Conservation (phyloP, 2,329 filamentous ascomycete genomes). For the Cladosporium cucumerinum region DNA sequence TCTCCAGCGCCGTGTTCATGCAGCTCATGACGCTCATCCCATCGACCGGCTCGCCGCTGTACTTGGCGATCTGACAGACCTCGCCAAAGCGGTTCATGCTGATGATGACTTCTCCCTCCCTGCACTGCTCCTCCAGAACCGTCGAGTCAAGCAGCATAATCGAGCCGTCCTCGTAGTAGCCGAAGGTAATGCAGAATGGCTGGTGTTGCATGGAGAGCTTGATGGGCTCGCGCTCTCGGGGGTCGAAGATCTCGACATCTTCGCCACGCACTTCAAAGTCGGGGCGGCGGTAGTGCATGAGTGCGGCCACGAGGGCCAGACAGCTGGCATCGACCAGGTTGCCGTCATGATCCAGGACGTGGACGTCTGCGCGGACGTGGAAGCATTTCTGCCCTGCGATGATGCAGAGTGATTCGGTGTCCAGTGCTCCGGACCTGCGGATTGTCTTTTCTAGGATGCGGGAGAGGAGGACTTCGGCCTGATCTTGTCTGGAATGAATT, state of each 20-base stretch:
- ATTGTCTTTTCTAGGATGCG: conserved; percentile 91
- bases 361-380: conserved; percentile 84
- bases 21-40: conserved; percentile 75
- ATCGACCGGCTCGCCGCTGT: conserved; percentile 79
- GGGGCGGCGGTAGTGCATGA: conserved; percentile 87
- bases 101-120: conserved; percentile 71
- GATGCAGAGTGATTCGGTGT: conserved; percentile 93
- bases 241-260: conserved; percentile 76
- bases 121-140: conserved; percentile 71
- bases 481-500: conserved; percentile 29
- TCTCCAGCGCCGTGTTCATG: conserved; percentile 68
- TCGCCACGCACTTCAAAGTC: conserved; percentile 86
- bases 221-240: conserved; percentile 84
- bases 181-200: conserved; percentile 87
- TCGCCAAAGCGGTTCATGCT: conserved; percentile 87
- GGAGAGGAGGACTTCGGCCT: conserved; percentile 74
- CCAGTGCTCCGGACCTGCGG: conserved; percentile 84
- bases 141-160: conserved; percentile 70
- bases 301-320: conserved; percentile 78
- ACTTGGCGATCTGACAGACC: conserved; percentile 86
- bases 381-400: conserved; percentile 88
- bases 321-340: conserved; percentile 84
- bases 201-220: conserved; percentile 87
- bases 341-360: conserved; percentile 87
- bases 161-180: conserved; percentile 71